phyloP scores from a whole-genome alignment of 2,329 filamentous ascomycete genomes.

The Pyricularia grisea region DNA sequence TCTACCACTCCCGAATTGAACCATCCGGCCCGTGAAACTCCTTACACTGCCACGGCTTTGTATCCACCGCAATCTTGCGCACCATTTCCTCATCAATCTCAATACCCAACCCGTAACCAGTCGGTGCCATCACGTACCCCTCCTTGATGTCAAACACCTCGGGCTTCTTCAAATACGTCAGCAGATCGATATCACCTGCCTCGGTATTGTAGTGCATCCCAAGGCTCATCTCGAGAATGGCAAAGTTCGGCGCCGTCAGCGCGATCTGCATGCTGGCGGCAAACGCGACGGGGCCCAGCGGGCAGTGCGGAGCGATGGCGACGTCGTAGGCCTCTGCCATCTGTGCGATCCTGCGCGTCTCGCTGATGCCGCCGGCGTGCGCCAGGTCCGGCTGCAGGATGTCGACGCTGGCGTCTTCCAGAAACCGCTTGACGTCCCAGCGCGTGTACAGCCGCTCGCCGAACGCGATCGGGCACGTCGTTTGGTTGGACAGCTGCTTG shows the following conservation, averaged over 20 bases:
- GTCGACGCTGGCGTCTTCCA: constrained; percentile 53
- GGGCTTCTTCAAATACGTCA: constrained; percentile 49
- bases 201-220: constrained; percentile 60
- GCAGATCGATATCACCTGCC: constrained; percentile 40
- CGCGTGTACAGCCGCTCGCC: constrained; percentile 56
- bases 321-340: constrained; percentile 61
- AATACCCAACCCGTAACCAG: constrained; percentile 48
- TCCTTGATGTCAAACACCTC: constrained; percentile 47
- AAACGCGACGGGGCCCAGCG: constrained; percentile 56
- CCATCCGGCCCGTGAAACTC: constrained; percentile 51
- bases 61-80: constrained; percentile 36
- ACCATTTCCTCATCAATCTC: constrained; percentile 56
- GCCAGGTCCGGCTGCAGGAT: constrained; percentile 57
- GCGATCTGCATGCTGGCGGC: constrained; percentile 56
- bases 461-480: constrained; percentile 51
- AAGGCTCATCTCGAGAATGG: constrained; percentile 60
- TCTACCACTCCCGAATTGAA: constrained; percentile 48
- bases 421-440: constrained; percentile 57
- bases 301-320: constrained; percentile 56
- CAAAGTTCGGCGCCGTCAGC: constrained; percentile 44
- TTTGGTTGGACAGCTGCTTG: constrained; percentile 44
- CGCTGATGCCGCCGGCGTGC: constrained; percentile 56
- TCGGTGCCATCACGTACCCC: constrained; percentile 46
- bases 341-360: constrained; percentile 50
- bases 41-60: constrained; percentile 43